phyloP scores from a whole-genome alignment of 164 flowering plant genomes.

The Piper longum region DNA sequence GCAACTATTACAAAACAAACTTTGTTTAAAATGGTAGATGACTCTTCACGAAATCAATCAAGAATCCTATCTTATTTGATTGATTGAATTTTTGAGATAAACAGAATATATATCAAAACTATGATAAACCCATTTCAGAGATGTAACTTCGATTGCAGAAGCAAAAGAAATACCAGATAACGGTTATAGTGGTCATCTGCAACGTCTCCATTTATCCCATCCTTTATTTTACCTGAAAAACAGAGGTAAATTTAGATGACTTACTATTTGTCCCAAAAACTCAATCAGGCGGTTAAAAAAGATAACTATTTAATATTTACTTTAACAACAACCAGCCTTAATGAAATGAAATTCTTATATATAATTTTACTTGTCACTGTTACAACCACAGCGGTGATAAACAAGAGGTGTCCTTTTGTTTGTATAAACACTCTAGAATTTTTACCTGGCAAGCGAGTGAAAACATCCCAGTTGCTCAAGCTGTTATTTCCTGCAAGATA shows the following conservation, averaged over 20 bases:
- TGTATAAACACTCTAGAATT: background rate
- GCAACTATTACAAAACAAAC: too few relatives aligned
- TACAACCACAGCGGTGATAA: background rate
- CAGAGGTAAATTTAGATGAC: too few relatives aligned
- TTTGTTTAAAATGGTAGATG: too few relatives aligned
- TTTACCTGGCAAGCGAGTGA: slow-evolving; percentile 10
- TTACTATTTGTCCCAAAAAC: too few relatives aligned
- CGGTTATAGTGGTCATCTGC: slow-evolving; percentile 6
- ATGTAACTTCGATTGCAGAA: background rate
- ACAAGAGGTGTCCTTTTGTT: background rate
- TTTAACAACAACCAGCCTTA: too few relatives aligned
- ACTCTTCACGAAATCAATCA: too few relatives aligned
- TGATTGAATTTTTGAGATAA: too few relatives aligned
- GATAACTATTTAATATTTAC: too few relatives aligned
- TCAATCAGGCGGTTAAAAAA: too few relatives aligned
- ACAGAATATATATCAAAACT: background rate
- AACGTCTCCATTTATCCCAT: slow-evolving; percentile 4
- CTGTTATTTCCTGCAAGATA: slow-evolving; percentile 13
- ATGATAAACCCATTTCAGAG: background rate
- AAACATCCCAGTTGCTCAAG: slow-evolving; percentile 27
- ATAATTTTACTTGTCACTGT: too few relatives aligned
- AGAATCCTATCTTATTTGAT: too few relatives aligned
- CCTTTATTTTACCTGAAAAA: slow-evolving; percentile 2
- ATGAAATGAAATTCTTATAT: too few relatives aligned
- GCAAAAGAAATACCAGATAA: slow-evolving; percentile 1